Evolutionary conservation across 495 filamentous ascomycete species (phyloP).

Genomic region (Hyaloscypha bicolor): DNA sequence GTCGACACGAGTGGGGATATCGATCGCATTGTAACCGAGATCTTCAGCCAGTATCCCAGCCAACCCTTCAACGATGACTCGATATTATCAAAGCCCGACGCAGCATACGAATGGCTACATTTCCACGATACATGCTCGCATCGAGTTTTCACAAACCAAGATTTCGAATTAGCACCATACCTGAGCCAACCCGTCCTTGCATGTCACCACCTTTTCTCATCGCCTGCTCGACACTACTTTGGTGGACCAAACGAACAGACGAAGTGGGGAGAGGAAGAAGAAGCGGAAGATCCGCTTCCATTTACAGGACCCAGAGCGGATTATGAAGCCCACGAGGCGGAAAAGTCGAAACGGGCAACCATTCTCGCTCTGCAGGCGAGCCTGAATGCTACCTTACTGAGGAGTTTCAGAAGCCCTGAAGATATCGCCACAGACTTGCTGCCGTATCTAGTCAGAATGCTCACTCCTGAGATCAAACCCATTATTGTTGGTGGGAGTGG

Average conservation of each 20-base stretch:
- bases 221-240: slow-evolving; percentile 43
- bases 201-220: slow-evolving; percentile 90
- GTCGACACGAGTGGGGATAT: slow-evolving; percentile 86
- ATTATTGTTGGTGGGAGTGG: slow-evolving; percentile 81
- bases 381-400: slow-evolving; percentile 63
- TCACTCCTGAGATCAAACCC: slow-evolving; percentile 88
- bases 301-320: slow-evolving; percentile 82
- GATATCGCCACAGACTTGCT: slow-evolving; percentile 78
- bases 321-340: slow-evolving; percentile 73
- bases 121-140: slow-evolving; percentile 86
- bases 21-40: slow-evolving; percentile 78
- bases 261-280: slow-evolving; percentile 53
- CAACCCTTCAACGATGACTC: slow-evolving; percentile 92
- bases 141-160: slow-evolving; percentile 72
- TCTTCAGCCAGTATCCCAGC: slow-evolving; percentile 81
- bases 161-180: slow-evolving; percentile 87
- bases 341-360: slow-evolving; percentile 62
- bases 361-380: slow-evolving; percentile 54
- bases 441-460: slow-evolving; percentile 77
- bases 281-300: slow-evolving; percentile 59
- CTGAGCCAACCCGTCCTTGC: slow-evolving; percentile 82
- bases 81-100: slow-evolving; percentile 81
- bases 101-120: slow-evolving; percentile 90
- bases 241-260: slow-evolving; percentile 38
- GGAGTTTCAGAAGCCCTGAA: slow-evolving; percentile 76